Percentiles rank a stretch among this genome's conserved stretches.
Conservation (phyloP, 1,284 basidiomycete genomes). For the Apiotrichum brassicae region DNA sequence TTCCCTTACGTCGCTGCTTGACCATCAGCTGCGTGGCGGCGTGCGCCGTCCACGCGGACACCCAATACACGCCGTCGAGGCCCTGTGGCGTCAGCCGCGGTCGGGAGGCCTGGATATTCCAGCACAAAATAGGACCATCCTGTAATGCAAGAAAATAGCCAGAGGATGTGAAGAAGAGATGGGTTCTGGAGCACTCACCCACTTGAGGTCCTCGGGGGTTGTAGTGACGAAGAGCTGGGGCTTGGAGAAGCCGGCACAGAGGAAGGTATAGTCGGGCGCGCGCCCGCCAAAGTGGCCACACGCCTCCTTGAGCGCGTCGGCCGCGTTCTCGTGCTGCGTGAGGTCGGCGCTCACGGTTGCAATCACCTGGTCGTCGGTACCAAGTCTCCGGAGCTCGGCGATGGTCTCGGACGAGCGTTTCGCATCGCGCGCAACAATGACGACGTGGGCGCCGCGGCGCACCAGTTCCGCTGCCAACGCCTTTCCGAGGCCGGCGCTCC, state of each 20-base stretch:
- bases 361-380: conserved; percentile 54
- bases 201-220: conserved; percentile 55
- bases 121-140: too few relatives aligned
- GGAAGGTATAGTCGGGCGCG: conserved; percentile 66
- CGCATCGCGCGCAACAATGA: conserved; percentile 67
- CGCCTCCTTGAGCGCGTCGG: conserved; percentile 58
- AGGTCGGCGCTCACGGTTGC: conserved; percentile 61
- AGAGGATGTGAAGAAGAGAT: too few relatives aligned
- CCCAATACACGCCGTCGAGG: conserved; percentile 51
- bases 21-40: conserved; percentile 69
- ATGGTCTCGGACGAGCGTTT: conserved; percentile 58
- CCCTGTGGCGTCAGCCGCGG: conserved; percentile 31
- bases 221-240: conserved; percentile 70
- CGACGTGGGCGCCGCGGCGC: conserved; percentile 68
- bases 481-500: conserved; percentile 70
- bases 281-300: conserved; percentile 53
- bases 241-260: conserved; percentile 65
- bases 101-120: too few relatives aligned
- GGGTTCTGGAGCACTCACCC: conserved; percentile 51
- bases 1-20: conserved; percentile 53
- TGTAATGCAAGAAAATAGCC: too few relatives aligned
- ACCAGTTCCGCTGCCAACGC: conserved; percentile 63
- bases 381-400: conserved; percentile 56
- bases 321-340: conserved; percentile 51
- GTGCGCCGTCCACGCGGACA: conserved; percentile 66